Evolutionary conservation across 495 filamentous ascomycete species (phyloP).

Genomic region (Penicillium manginii): DNA sequence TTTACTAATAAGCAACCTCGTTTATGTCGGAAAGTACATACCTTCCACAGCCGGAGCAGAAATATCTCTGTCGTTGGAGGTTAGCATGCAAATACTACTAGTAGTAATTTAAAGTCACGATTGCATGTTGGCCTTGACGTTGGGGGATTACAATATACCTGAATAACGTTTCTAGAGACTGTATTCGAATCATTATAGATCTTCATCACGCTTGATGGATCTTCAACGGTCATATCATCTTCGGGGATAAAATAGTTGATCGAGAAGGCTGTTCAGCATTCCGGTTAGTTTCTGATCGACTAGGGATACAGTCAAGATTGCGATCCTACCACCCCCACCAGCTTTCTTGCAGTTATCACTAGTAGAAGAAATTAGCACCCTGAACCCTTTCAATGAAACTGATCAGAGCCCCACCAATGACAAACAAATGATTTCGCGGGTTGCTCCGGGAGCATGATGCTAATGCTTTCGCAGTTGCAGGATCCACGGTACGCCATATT

Average conservation of each 20-base stretch:
- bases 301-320: neutral
- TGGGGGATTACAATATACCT: conserved; percentile 4
- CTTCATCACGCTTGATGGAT: conserved; percentile 16
- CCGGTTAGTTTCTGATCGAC: neutral
- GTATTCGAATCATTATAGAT: conserved; percentile 25
- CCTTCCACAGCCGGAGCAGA: conserved; percentile 38
- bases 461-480: conserved; percentile 35
- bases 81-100: conserved; percentile 5
- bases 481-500: conserved; percentile 33
- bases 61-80: conserved; percentile 26
- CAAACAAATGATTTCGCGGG: conserved; percentile 24
- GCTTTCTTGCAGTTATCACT: conserved; percentile 29
- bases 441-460: conserved; percentile 31
- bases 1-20: neutral
- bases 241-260: conserved; percentile 29
- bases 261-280: conserved; percentile 28
- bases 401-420: conserved; percentile 26
- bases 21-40: conserved; percentile 3
- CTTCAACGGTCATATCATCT: conserved; percentile 26
- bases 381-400: neutral
- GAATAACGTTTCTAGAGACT: conserved; percentile 16
- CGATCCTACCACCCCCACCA: conserved; percentile 28
- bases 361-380: neutral
- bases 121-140: neutral
- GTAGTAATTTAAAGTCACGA: neutral